phyloP scores from a whole-genome alignment of 768 basidiomycete species.

The Arthromyces matolae region DNA sequence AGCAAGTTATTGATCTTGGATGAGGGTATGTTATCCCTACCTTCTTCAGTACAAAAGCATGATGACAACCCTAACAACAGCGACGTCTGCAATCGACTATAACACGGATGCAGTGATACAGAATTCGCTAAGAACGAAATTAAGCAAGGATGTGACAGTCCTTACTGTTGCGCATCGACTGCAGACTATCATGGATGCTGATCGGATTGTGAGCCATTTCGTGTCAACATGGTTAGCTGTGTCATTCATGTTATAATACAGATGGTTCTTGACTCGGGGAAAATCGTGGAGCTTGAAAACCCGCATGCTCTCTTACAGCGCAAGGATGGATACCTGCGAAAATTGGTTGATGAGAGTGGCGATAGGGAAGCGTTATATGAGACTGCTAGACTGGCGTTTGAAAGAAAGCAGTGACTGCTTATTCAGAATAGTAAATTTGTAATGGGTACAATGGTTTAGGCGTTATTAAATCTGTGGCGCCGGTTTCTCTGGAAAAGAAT shows the following conservation, averaged over 20 bases:
- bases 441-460: too few relatives aligned
- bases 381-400: conserved; percentile 27
- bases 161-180: conserved; percentile 69
- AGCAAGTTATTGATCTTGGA: conserved; percentile 59
- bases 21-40: conserved; percentile 46
- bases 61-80: conserved; percentile 33
- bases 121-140: conserved; percentile 58
- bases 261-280: conserved; percentile 52
- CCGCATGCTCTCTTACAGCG: conserved; percentile 48
- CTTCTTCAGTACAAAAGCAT: conserved; percentile 26
- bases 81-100: conserved; percentile 49
- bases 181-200: conserved; percentile 64
- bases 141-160: conserved; percentile 54
- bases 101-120: conserved; percentile 68
- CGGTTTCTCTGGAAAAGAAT: too few relatives aligned
- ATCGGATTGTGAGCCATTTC: conserved; percentile 38
- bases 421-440: too few relatives aligned
- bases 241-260: conserved; percentile 9
- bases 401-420: not conserved
- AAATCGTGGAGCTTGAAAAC: conserved; percentile 53
- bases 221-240: not conserved
- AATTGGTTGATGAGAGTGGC: conserved; percentile 54
- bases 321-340: conserved; percentile 44
- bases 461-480: too few relatives aligned
- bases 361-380: conserved; percentile 47